Base-by-base conservation (phyloP, 2,329 filamentous ascomycete species). In the Colletotrichum brevisporum region DNA sequence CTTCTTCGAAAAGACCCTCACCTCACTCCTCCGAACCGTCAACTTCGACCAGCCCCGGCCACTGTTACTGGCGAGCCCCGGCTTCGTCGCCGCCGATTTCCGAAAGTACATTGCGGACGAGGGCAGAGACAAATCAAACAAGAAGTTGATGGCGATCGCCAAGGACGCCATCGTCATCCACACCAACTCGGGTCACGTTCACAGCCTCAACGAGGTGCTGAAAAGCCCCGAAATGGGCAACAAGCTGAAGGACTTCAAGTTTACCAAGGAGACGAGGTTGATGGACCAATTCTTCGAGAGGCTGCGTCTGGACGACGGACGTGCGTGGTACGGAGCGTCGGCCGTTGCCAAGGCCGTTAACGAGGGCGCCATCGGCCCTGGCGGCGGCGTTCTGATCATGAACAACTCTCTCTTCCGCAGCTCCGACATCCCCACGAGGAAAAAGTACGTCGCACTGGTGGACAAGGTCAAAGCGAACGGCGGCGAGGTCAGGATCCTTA, bases 341-440 rank as follows among this genome's bases (percentile, higher is more conserved):
- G 94, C 97, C 61, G 94, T 97, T 2, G 90, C 94, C 76, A 89
- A 88, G 70, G 95, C 95, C 0, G 91, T 98, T 4, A 90, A 90
- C 12, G 93, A 96, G 74, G 95, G 95, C 1, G 96, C 95, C 0
- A 94, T 98, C 0, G 95, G 95, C 1, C 87, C 92, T 15, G 94
- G 95, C 9, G 95, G 95, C 0, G 95, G 94, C 13, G 89, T 94
- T 3, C 81, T 99, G 57, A 84, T 99, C 63, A 91, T 99, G 75
- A 97, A 92, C 73, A 97, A 98, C 78, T 88, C 90, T 1, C 83
- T 98, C 1, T 98, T 99, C 79, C 87, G 96, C 56, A 94, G 92
- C 72, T 89, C 95, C 75, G 91, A 97, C 66, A 87, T 98, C 6
- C 87, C 85, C 1, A 91, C 90, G 67, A 86, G 96, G 73, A 93